Evolutionary conservation across 139 green algal genomes (phyloP), one percentile per base, ranked within the genome.

Genomic region (Tetradesmus obliquus): DNA sequence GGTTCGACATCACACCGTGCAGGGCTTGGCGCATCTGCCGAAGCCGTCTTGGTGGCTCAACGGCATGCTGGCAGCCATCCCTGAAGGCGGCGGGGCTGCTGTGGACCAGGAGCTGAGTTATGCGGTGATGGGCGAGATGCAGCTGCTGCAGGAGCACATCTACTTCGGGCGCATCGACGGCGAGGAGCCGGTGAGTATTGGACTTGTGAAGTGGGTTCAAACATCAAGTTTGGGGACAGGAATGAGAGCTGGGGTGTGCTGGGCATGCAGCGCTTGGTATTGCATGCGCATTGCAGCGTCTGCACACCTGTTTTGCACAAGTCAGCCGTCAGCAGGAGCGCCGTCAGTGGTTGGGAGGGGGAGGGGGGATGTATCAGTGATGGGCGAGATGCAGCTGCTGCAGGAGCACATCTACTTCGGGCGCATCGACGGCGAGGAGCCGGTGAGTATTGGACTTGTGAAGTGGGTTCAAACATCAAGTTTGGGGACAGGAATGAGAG

Each of bases 41-140:
- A 91, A 89, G 19, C 81, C 92, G 15, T 22, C 82, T 20, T 79
- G 91, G 71, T 95, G 89, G 92, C 8, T 96, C 22, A 96, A 96
- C 82, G 94, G 94, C 13, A 3, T 89, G 66, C 84, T 95, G 24
- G 32, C 58, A 24, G n/a, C 55, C 19, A 32, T 84, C 19, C 51
- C 71, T 4, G 82, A 82, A 3, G 81, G 62, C 5, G 62, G 69
- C 10, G 15, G 12, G 4, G 69, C 19, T 9, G 51, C 60, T 15
- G 22, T 84, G 2, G 89, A 92, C 81, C 81, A 82, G 3, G 89
- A 89, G 66, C 17, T 92, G n/a, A n/a, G 60, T 1, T 88, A 89
- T 76, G 86, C 53, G 1, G 84, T 90, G 5, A 84, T 84, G 69
- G 7, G 55, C n/a, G 86, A 90, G 86, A 84, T 90, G 86, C 86